Conservation (phyloP, 1,139 yeast genomes). For the Kluyveromyces sp. region DNA sequence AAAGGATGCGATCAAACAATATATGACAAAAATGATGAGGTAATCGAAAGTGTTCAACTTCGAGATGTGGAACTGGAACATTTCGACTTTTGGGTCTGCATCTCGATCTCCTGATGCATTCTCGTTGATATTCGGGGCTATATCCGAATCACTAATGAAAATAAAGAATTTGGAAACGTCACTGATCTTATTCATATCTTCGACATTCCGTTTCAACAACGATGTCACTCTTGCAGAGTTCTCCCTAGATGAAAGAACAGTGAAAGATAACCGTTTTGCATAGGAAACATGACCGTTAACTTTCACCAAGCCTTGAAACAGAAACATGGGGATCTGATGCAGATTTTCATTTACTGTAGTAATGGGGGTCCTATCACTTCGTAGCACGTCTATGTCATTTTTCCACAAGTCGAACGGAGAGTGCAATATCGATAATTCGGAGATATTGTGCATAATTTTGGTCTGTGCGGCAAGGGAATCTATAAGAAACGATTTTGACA, state of each 20-base stretch:
- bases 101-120: neutral
- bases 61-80: conserved; percentile 1
- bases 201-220: conserved; percentile 30
- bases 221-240: conserved; percentile 16
- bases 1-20: conserved; percentile 33
- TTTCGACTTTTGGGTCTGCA: neutral
- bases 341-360: conserved; percentile 33
- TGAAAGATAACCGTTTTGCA: conserved; percentile 40
- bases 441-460: conserved; percentile 18
- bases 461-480: conserved; percentile 32
- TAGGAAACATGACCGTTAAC: conserved; percentile 45
- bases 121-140: neutral
- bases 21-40: conserved; percentile 26
- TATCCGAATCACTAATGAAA: neutral
- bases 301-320: conserved; percentile 40
- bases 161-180: conserved; percentile 14
- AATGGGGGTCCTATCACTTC: conserved; percentile 30
- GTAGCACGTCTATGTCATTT: conserved; percentile 24
- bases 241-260: conserved; percentile 25
- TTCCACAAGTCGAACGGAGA: conserved; percentile 38
- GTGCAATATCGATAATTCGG: conserved; percentile 23
- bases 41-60: conserved; percentile 21
- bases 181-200: conserved; percentile 11
- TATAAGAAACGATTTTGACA: conserved; percentile 32
- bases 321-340: conserved; percentile 20